A percentile compares a stretch with the other conserved stretches of the same genome.
These are phyloP conservation scores for Stephania cephalantha DNA, from an alignment of 164 flowering plant species.

Conservation along the genomic window DNA sequence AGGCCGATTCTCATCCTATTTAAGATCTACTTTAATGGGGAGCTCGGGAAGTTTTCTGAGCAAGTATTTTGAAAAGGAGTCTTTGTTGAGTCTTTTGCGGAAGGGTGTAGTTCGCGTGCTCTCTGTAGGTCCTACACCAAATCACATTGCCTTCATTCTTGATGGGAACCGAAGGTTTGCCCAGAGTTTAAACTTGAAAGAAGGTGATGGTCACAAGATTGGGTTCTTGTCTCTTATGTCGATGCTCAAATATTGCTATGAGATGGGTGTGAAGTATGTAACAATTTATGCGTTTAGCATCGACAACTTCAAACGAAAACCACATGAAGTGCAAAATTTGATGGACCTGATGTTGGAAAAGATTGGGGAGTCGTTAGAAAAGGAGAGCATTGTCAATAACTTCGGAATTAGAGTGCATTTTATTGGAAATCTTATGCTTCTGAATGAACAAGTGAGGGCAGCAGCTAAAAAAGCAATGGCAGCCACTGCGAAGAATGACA, in stretches of 20 bases:
- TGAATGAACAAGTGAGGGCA: slow-evolving; percentile 39
- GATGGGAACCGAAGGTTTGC: slow-evolving; percentile 73
- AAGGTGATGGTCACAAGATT: slow-evolving; percentile 42
- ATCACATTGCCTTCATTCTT: slow-evolving; percentile 55
- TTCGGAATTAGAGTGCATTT: background rate
- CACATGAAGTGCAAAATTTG: slow-evolving; percentile 1
- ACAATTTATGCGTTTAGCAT: slow-evolving; percentile 2
- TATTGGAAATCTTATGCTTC: slow-evolving; percentile 48
- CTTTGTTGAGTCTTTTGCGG: slow-evolving; percentile 8
- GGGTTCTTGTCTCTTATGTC: slow-evolving; percentile 46
- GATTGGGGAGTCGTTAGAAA: background rate
- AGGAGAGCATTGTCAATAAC: background rate
- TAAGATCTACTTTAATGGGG: background rate
- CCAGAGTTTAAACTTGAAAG: slow-evolving; percentile 26
- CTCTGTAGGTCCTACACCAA: slow-evolving; percentile 52
- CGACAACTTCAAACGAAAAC: slow-evolving; percentile 3
- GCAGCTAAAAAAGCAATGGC: slow-evolving; percentile 62
- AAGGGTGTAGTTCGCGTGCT: slow-evolving; percentile 30
- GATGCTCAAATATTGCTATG: slow-evolving; percentile 55
- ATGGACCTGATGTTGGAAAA: slow-evolving; percentile 4
- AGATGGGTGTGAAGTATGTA: slow-evolving; percentile 43
- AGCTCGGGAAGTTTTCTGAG: background rate
- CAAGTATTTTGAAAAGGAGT: background rate
- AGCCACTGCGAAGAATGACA: slow-evolving; percentile 43
- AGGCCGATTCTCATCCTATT: too few relatives aligned